These are phyloP conservation scores for Biscogniauxia sp. DNA, from an alignment of 2,329 filamentous ascomycete genomes.

Conservation along the genomic window DNA sequence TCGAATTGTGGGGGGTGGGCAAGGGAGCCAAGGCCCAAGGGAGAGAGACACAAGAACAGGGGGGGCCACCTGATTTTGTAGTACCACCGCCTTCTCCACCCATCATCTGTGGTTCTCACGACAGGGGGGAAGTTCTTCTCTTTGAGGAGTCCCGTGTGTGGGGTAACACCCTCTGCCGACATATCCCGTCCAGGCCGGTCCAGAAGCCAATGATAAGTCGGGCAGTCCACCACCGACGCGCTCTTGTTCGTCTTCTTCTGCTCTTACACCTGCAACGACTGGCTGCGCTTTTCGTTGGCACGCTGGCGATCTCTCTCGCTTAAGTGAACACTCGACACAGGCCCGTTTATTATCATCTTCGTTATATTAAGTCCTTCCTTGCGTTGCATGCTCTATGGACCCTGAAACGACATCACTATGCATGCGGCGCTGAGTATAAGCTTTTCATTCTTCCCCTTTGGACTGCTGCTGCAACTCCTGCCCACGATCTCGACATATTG, in stretches of 20 bases:
- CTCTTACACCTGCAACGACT: neutral
- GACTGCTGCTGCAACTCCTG: neutral
- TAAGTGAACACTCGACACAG: neutral
- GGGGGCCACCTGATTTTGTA: conserved; percentile 28
- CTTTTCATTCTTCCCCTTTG: neutral
- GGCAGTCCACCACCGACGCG: conserved; percentile 18
- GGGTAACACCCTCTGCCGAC: conserved; percentile 24
- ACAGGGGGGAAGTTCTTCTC: neutral
- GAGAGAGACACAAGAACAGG: conserved; percentile 22
- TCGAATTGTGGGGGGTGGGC: conserved; percentile 12
- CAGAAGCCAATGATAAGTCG: conserved; percentile 21
- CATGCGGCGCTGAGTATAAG: neutral
- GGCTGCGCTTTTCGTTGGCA: neutral
- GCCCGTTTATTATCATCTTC: neutral
- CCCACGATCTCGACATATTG: neutral
- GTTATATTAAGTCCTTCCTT: neutral
- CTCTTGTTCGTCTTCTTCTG: conserved; percentile 4
- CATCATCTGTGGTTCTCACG: neutral
- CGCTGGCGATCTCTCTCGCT: neutral
- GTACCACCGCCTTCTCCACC: conserved; percentile 2
- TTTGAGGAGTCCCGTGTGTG: conserved; percentile 22
- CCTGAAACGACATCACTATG: neutral
- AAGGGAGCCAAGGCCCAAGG: conserved; percentile 10
- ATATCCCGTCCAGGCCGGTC: conserved; percentile 22
- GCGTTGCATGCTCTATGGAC: neutral